Conservation (phyloP, 257 asterid genomes). For the Plantago ovata region DNA sequence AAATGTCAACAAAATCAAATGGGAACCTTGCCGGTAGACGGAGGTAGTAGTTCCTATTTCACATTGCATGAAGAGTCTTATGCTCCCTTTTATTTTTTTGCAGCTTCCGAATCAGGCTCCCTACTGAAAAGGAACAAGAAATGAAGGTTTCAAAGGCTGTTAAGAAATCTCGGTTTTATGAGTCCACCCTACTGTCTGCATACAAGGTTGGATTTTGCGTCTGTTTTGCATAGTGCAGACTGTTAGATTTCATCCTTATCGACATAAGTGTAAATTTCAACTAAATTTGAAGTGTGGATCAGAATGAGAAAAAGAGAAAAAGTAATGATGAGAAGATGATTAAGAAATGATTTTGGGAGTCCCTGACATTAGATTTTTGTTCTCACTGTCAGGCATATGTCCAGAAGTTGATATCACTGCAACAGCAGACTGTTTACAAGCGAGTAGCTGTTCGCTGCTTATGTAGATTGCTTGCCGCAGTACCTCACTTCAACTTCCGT, state of each 20-base stretch:
- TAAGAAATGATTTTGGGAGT: background rate
- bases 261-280: constrained; percentile 3
- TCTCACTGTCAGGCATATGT: constrained; percentile 57
- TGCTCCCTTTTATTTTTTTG: constrained; percentile 19
- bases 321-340: background rate
- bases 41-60: background rate
- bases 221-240: constrained; percentile 10
- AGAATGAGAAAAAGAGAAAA: no score
- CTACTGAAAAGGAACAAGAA: constrained; percentile 91
- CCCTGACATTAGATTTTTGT: constrained; percentile 27
- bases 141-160: constrained; percentile 88
- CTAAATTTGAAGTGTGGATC: background rate
- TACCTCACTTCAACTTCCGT: constrained; percentile 87
- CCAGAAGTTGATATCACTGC: constrained; percentile 73
- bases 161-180: constrained; percentile 73
- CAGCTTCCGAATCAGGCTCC: constrained; percentile 94
- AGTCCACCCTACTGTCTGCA: constrained; percentile 69
- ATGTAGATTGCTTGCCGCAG: constrained; percentile 78
- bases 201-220: constrained; percentile 61
- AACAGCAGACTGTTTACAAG: constrained; percentile 49
- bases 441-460: constrained; percentile 82
- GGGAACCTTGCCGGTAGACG: no score
- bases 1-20: no score
- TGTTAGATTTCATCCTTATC: constrained; percentile 11
- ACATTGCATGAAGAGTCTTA: constrained; percentile 13